Evolutionary conservation across 176 grass and related monocot genomes (phyloP).

Genomic region (Alloteropsis semialata): DNA sequence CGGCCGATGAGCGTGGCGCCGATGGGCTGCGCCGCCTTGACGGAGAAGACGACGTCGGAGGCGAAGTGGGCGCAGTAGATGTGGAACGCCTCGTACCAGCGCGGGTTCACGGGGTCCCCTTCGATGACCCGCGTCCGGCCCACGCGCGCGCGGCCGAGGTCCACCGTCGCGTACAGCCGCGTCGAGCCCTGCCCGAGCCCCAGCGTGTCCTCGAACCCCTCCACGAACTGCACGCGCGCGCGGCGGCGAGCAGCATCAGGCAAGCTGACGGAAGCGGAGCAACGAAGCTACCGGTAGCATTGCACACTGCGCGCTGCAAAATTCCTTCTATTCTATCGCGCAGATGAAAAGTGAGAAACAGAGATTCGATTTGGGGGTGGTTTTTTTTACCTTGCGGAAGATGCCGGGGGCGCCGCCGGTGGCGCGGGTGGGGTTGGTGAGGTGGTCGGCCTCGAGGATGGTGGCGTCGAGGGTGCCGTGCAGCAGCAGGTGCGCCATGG

Average conservation of each 20-base stretch:
- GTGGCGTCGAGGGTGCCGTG: slow-evolving; percentile 70
- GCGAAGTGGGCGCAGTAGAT: slow-evolving; percentile 95
- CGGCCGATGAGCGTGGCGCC: slow-evolving; percentile 82
- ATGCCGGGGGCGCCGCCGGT: slow-evolving; percentile 53
- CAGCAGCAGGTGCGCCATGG: slow-evolving; percentile 64
- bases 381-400: slow-evolving; percentile 55
- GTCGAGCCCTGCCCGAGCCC: slow-evolving; percentile 73
- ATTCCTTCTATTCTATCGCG: background rate
- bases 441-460: slow-evolving; percentile 56
- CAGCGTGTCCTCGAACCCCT: slow-evolving; percentile 70
- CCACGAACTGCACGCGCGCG: slow-evolving; percentile 48
- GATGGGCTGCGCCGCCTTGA: slow-evolving; percentile 71
- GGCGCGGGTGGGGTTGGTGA: slow-evolving; percentile 37
- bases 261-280: background rate
- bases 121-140: slow-evolving; percentile 73
- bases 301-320: background rate
- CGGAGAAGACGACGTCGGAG: slow-evolving; percentile 68
- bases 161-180: slow-evolving; percentile 81
- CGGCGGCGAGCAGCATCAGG: background rate
- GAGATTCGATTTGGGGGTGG: background rate
- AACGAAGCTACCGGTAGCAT: background rate
- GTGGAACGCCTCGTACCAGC: slow-evolving; percentile 93
- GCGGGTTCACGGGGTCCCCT: slow-evolving; percentile 73
- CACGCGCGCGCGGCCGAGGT: slow-evolving; percentile 76
- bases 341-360: background rate